A percentile compares a stretch with the other conserved stretches of the same genome.
These are phyloP conservation scores for Claviceps spartinae DNA, from an alignment of 2,329 filamentous ascomycete genomes.

Conservation along the genomic window DNA sequence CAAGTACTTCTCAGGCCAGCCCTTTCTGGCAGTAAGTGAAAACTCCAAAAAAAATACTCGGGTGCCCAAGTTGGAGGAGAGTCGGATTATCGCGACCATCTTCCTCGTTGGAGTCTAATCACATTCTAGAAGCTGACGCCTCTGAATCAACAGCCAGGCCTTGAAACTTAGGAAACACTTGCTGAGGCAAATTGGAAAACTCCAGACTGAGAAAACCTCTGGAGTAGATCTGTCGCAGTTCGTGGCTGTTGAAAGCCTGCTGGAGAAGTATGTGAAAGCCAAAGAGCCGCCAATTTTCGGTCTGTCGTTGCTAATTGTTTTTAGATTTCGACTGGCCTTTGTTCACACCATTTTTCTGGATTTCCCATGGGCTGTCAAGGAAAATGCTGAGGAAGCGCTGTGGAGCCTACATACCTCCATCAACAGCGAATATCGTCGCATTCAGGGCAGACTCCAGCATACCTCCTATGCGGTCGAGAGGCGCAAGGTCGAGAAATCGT, in stretches of 20 bases:
- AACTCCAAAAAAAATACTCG: not conserved
- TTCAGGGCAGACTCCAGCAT: slow-evolving; percentile 42
- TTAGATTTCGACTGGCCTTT: slow-evolving; percentile 50
- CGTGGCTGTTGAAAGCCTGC: slow-evolving; percentile 27
- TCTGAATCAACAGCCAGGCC: slow-evolving; percentile 21
- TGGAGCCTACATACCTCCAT: slow-evolving; percentile 71
- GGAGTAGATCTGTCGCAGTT: slow-evolving; percentile 28
- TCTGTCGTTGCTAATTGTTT: not conserved
- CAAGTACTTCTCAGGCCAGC: slow-evolving; percentile 17
- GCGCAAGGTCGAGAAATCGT: slow-evolving; percentile 70
- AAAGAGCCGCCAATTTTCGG: not conserved
- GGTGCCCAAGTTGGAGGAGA: not conserved
- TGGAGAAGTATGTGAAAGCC: slow-evolving; percentile 23
- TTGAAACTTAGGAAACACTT: slow-evolving; percentile 30
- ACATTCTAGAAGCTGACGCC: slow-evolving; percentile 5
- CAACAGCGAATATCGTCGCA: slow-evolving; percentile 64
- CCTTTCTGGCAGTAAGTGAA: slow-evolving; percentile 26
- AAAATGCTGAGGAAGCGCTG: slow-evolving; percentile 54
- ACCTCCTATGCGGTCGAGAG: slow-evolving; percentile 45
- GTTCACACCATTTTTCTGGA: slow-evolving; percentile 61
- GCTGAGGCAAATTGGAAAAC: slow-evolving; percentile 28
- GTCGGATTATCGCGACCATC: not conserved
- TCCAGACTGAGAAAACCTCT: slow-evolving; percentile 22
- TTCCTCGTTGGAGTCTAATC: not conserved
- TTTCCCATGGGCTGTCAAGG: slow-evolving; percentile 48